Base-by-base conservation (phyloP, 2,329 filamentous ascomycete species). In the Pseudonectria foliicola region DNA sequence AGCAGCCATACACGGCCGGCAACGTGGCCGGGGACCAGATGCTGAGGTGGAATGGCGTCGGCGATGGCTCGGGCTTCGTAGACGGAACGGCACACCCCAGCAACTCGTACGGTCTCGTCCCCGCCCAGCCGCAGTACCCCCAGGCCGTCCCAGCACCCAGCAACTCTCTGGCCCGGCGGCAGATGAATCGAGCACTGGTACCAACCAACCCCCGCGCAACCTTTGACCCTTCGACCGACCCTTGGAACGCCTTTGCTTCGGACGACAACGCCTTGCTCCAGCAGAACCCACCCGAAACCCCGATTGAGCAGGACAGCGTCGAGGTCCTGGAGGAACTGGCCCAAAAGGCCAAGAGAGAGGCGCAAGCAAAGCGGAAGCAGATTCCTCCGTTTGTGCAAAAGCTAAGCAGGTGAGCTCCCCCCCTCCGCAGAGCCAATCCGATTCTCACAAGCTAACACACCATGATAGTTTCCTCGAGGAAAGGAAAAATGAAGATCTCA, bases 361-460 rank as follows among this genome's bases (percentile, higher is more conserved):
- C 89, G 1, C 84, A 89, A 57, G 75, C 82, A 12, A 96, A 95
- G 62, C 73, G 89, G 52, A 96, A 96, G 62, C 85, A 93, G 54
- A 96, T 98, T 10, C 90, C 92, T 1, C 90, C 92, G 0, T 98
- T 98, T 67, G 89, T 98, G 28, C 89, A 95, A 61, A 98, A 98
- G 58, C 66, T 98, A 36, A 94, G 88, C 78, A 96, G 90, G 90
- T 93, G 68, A 65, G 76, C 54, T 29, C 34, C 33, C 10, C 8
- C 12, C n/a, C n/a, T n/a, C n/a, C n/a, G n/a, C n/a, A n/a, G n/a
- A 26, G 12, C 4, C 8, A 6, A 7, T 3, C 3, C 6, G 2
- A 18, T 31, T 40, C n/a, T 27, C 24, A 10, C 16, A 36, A 32
- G 33, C 52, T 60, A 38, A 60, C 46, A 14, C 8, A n/a, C 4